These are phyloP conservation scores for Elsinoe necatrix DNA, from an alignment of 2,329 filamentous ascomycete species.

Conservation along the genomic window DNA sequence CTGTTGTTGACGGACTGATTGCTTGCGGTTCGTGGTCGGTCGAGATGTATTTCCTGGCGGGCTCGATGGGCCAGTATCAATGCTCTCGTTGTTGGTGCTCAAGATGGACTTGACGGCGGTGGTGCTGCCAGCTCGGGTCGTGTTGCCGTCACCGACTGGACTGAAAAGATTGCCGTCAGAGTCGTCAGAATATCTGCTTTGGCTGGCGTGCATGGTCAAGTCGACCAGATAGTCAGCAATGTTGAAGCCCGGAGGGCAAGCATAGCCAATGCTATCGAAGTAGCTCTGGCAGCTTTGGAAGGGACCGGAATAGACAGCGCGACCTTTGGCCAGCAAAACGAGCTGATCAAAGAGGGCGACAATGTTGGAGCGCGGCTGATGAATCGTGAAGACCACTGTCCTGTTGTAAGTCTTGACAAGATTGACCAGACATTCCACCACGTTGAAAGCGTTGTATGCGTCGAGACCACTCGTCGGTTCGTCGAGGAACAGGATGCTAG, in stretches of 20 bases:
- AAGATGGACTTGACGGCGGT: constrained; percentile 83
- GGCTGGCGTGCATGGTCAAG: constrained; percentile 86
- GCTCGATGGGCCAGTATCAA: constrained; percentile 41
- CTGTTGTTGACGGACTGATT: constrained; percentile 77
- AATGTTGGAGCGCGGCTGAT: constrained; percentile 96
- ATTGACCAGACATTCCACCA: constrained; percentile 89
- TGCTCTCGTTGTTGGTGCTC: constrained; percentile 68
- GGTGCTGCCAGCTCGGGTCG: constrained; percentile 75
- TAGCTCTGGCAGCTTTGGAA: constrained; percentile 84
- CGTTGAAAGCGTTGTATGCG: constrained; percentile 96
- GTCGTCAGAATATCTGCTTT: constrained; percentile 11
- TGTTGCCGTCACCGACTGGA: constrained; percentile 48
- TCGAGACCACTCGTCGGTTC: constrained; percentile 95
- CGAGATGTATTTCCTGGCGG: constrained; percentile 51
- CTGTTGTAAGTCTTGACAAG: constrained; percentile 93
- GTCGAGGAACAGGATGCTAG: constrained; percentile 92
- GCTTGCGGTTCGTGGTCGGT: constrained; percentile 60
- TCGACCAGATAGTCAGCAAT: constrained; percentile 98
- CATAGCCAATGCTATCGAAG: constrained; percentile 84
- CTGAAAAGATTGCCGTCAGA: constrained; percentile 46
- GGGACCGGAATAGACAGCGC: constrained; percentile 86
- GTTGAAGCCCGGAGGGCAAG: constrained; percentile 93
- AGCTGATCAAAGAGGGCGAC: constrained; percentile 92
- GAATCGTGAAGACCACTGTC: constrained; percentile 96
- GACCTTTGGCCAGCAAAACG: constrained; percentile 80